Evolutionary conservation across 163 green algal species (phyloP), one percentile per base, ranked within the genome.

Genomic region (Prototheca wickerhamii): DNA sequence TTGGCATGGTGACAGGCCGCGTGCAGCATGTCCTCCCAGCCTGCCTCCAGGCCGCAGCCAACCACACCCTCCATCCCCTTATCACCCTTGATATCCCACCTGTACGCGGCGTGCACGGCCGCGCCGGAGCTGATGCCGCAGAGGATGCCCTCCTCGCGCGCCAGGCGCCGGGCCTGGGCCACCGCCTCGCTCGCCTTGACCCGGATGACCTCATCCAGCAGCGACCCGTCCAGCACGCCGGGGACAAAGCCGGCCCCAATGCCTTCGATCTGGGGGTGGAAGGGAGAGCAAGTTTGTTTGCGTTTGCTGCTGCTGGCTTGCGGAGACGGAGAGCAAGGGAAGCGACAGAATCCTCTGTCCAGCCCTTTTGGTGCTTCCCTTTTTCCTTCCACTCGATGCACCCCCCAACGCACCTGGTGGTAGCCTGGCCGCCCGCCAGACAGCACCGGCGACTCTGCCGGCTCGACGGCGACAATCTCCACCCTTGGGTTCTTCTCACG

Each of bases 401-500:
- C 18, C 17, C 33, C 37, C 43, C 21, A 3, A 23, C 44, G 35
- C 6, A 66, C 75, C 72, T 86, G 74, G 70, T 96, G 89, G 65
- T 87, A 88, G 17, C 87, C 88, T 3, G 86, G 82, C 50, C 78
- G 74, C 54, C 71, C 70, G 25, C 78, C 72, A 15, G 54, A 83
- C 35, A 98, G 77, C 29, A 98, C 86, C 29, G 85, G 51, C 62
- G 78, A 91, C 83, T 98, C 91, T 2, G 70, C 68, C 0, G 91
- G 91, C 82, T 98, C 91, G 51, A 98, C 91, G 4, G 86, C 91
- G 30, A 97, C 76, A 23, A 96, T 70, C 81, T 90, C 68, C 42
- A 90, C 42, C 20, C 59, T 26, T 2, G 77, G 76, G 43, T 93
- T 93, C 25, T 77, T 63, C 56, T 77, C 69, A 67, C 87, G 90